Base-by-base conservation (phyloP, 768 basidiomycete genomes). In the Boletus vinaceobasis region DNA sequence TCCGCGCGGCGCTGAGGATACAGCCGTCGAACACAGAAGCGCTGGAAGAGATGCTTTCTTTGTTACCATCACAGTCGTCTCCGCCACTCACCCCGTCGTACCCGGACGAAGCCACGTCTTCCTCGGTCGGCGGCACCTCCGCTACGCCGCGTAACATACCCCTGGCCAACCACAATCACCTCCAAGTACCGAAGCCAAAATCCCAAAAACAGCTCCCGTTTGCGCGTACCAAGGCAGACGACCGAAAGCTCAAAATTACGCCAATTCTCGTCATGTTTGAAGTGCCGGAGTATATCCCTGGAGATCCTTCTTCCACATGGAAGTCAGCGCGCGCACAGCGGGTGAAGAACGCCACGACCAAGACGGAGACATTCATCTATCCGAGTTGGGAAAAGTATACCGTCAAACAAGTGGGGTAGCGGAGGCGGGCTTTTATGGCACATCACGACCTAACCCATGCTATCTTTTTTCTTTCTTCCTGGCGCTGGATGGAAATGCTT, bases 21-120 rank as follows among this genome's bases (percentile, higher is more conserved):
- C 87, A 88, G 55, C 86, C 87, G 0, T 73, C 72, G n/a, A 88
- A 86, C 63, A 53, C 67, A 1, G 86, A 88, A 64, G 87, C 86
- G 0, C 55, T 81, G 9, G 72, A 77, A 13, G 87, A 88, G 62
- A 71, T 89, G 6, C 62, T 71, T 4, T 67, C 77, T 2, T 65
- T 84, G 7, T 55, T 70, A 21, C 68, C 69, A 1, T 61, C 64
- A 2, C 60, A 61, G 6, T 56, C 56, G 0, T 54, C 67, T 29
- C 46, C 48, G 9, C 36, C 48, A 23, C 57, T 57, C 15, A 33
- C 43, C 0, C 42, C 62, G 15, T 50, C 60, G 4, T 56, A 59
- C 35, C 51, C 60, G 2, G 57, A 69, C 21, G 60, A 67, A 43
- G 60, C 69, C 0, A 45, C 68, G 5, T 68, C 74, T 23, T 70